A percentile compares a stretch with the other conserved stretches of the same genome.
phyloP scores from a whole-genome alignment of 2,329 filamentous ascomycete genomes.

The Penicillium sclerotigenum region DNA sequence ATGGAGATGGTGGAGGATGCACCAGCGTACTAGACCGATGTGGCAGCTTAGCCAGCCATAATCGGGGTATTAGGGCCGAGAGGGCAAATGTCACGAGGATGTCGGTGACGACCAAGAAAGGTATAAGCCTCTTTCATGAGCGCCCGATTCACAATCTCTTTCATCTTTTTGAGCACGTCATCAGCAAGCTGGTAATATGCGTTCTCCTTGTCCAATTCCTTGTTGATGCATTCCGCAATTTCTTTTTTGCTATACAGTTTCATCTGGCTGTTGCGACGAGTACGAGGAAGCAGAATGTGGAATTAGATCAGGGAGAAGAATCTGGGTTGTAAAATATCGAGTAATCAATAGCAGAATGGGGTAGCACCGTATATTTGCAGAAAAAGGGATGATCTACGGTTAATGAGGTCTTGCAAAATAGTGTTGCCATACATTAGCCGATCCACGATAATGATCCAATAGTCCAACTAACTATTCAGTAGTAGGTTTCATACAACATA shows the following conservation, averaged over 20 bases:
- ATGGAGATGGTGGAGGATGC: too few relatives aligned
- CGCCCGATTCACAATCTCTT: not conserved
- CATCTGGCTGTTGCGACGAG: not conserved
- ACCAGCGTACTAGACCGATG: too few relatives aligned
- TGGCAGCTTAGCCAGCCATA: too few relatives aligned
- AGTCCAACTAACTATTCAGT: too few relatives aligned
- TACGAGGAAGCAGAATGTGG: not conserved
- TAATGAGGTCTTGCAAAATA: too few relatives aligned
- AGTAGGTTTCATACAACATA: too few relatives aligned
- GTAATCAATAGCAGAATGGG: not conserved
- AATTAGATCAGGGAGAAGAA: not conserved
- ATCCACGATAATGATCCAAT: too few relatives aligned
- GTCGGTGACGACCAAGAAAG: too few relatives aligned
- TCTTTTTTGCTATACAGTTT: not conserved
- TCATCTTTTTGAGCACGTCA: not conserved
- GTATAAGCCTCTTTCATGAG: too few relatives aligned
- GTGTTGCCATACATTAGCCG: too few relatives aligned
- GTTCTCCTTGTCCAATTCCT: not conserved
- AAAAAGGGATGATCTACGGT: not conserved
- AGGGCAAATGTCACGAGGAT: too few relatives aligned
- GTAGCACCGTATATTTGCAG: not conserved
- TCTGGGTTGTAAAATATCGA: not conserved
- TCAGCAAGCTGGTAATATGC: not conserved
- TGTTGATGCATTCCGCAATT: not conserved
- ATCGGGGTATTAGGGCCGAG: too few relatives aligned